Evolutionary conservation across 208 protist genomes (phyloP), one percentile per base, ranked within the genome.

Genomic region (Trypanosoma boissoni): DNA sequence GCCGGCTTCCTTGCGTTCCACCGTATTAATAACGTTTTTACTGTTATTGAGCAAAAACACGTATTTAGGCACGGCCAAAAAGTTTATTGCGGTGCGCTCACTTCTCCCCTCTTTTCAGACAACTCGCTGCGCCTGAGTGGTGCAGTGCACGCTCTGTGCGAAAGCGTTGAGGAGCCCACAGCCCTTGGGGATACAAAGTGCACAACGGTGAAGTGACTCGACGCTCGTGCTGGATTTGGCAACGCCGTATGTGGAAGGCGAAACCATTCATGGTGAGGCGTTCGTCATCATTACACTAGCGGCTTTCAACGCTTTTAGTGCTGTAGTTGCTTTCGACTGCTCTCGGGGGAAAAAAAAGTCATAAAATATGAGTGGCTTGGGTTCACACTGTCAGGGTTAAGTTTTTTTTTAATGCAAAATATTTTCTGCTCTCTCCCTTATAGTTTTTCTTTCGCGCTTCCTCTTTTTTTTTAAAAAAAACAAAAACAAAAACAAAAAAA

Each of bases 11-110:
- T 26, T 8, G 69, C 69, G 16, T 51, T 54, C 2, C 69, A 75
- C 57, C 61, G 61, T 16, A 75, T 75, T 49, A 60, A 75, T 51
- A 75, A 75, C 44, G 69, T 60, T 34, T 54, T 75, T 23, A 70
- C 69, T 8, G 42, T 31, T 7, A 50, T 75, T 8, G 9, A 20
- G 4, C 53, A 64, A 43, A 59, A 51, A 16, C 69, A 75, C 28
- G 20, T 21, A 23, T 75, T 45, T 50, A 49, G 24, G 46, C 69
- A 75, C 36, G 69, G 69, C 31, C 61, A 75, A 53, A 75, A 75
- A 49, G 69, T 75, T 31, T 49, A 60, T 34, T 37, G 63, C 10
- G 69, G 69, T 27, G 5, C 64, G 29, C 41, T 49, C 26, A 58
- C 61, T 5, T 62, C 55, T 18, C 44, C 69, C 6, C 63, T 75